A percentile compares a stretch with the other conserved stretches of the same genome.
These are phyloP conservation scores for Amaranthus cruentus DNA, from an alignment of 148 eudicot genomes.

Conservation along the genomic window DNA sequence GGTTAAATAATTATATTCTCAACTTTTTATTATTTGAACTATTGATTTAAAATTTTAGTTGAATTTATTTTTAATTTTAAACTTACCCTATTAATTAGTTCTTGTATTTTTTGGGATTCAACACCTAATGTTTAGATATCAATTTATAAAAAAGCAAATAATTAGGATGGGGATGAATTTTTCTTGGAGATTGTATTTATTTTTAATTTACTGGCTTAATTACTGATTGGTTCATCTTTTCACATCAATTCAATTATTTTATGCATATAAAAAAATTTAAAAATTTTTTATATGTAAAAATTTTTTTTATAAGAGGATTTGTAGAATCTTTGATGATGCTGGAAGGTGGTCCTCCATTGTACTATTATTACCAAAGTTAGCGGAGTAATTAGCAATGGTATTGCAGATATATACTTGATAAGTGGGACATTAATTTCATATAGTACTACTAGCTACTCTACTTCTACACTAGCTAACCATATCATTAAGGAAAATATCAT, in stretches of 20 bases:
- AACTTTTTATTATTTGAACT: too few species aligned
- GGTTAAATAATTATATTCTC: neutral
- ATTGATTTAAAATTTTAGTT: too few species aligned
- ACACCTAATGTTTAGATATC: neutral
- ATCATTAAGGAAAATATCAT: slow-evolving; percentile 5
- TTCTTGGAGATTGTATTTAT: slow-evolving; percentile 22
- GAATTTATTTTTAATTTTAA: too few species aligned
- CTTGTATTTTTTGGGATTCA: too few species aligned
- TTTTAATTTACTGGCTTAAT: neutral
- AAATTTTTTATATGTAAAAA: neutral
- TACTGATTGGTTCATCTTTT: slow-evolving; percentile 15
- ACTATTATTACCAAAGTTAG: slow-evolving; percentile 1
- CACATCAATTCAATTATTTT: neutral
- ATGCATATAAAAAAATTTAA: neutral
- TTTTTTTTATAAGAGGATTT: neutral
- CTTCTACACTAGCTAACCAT: neutral
- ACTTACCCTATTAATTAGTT: too few species aligned
- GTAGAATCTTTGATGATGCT: slow-evolving; percentile 13
- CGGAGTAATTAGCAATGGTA: neutral
- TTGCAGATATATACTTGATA: neutral
- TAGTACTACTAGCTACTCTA: neutral
- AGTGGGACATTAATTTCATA: slow-evolving; percentile 15
- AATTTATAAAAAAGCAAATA: neutral
- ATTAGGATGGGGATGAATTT: slow-evolving; percentile 10
- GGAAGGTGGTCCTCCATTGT: slow-evolving; percentile 5